These are phyloP conservation scores for Bruguiera hainesii DNA, from an alignment of 441 rosid genomes.

Conservation along the genomic window DNA sequence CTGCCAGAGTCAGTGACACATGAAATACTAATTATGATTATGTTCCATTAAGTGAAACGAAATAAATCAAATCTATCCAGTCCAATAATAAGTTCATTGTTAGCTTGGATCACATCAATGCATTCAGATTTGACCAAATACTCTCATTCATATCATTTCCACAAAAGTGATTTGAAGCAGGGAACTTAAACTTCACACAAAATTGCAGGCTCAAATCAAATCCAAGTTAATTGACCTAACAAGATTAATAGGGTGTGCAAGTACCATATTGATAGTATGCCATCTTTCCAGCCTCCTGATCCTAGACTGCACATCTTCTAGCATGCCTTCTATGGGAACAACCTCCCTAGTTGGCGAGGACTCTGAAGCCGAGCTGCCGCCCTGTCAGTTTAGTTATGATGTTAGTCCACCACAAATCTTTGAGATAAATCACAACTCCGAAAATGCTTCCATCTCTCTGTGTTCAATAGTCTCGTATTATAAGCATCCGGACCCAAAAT, in stretches of 20 bases:
- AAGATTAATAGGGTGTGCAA: neutral
- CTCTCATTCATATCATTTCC: neutral
- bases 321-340: constrained; percentile 56
- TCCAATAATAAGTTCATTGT: no score
- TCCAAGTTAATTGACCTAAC: neutral
- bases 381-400: constrained; percentile 40
- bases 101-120: neutral
- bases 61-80: no score
- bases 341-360: constrained; percentile 75
- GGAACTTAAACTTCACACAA: neutral
- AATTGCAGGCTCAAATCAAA: constrained; percentile 3
- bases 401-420: neutral
- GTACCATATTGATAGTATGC: constrained; percentile 92
- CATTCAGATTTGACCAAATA: neutral
- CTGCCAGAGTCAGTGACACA: constrained; percentile 33
- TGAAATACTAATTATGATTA: no score
- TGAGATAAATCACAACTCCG: neutral
- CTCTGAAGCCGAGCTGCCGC: constrained; percentile 67
- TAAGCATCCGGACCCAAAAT: no score
- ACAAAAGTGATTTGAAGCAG: neutral
- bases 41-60: no score
- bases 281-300: constrained; percentile 91
- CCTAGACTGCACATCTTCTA: constrained; percentile 90
- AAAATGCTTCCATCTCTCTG: neutral
- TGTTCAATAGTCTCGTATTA: neutral